phyloP scores from a whole-genome alignment of 2,329 filamentous ascomycete genomes.

The Colletotrichum truncatum region DNA sequence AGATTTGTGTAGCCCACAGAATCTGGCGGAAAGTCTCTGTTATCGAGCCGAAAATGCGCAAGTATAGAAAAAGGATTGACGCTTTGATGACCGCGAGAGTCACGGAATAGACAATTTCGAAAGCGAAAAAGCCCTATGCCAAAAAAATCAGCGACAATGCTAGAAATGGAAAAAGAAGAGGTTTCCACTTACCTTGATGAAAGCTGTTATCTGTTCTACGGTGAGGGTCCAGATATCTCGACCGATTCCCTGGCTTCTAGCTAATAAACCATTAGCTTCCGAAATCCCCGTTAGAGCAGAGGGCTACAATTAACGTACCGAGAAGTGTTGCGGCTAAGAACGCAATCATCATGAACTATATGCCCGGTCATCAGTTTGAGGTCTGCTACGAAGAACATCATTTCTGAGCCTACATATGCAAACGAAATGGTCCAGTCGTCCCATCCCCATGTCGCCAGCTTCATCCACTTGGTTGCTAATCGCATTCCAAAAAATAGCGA shows the following conservation, averaged over 20 bases:
- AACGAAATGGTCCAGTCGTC: slow-evolving; percentile 22
- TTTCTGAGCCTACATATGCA: not conserved
- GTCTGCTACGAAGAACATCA: too few relatives aligned
- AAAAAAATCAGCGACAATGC: not conserved
- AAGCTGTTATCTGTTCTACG: not conserved
- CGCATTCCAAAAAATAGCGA: not conserved
- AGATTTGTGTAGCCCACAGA: slow-evolving; percentile 31
- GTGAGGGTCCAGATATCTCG: slow-evolving; percentile 19
- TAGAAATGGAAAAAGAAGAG: not conserved
- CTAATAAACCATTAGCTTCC: not conserved
- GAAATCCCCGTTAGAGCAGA: not conserved
- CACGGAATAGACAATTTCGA: slow-evolving; percentile 15
- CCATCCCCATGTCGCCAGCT: slow-evolving; percentile 12
- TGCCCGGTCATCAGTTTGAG: too few relatives aligned
- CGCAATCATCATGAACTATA: slow-evolving; percentile 16
- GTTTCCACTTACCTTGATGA: slow-evolving; percentile 6
- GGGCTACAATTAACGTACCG: not conserved
- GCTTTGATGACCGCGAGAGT: slow-evolving; percentile 50
- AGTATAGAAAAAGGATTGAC: slow-evolving; percentile 47
- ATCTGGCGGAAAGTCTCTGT: slow-evolving; percentile 35
- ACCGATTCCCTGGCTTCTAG: not conserved
- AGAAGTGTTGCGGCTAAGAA: slow-evolving; percentile 1
- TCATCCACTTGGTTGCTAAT: not conserved
- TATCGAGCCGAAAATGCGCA: slow-evolving; percentile 45
- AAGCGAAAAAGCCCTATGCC: slow-evolving; percentile 21